Evolutionary conservation across 345 rosid species (phyloP), one percentile per base, ranked within the genome.

Genomic region (Dimocarpus longan): DNA sequence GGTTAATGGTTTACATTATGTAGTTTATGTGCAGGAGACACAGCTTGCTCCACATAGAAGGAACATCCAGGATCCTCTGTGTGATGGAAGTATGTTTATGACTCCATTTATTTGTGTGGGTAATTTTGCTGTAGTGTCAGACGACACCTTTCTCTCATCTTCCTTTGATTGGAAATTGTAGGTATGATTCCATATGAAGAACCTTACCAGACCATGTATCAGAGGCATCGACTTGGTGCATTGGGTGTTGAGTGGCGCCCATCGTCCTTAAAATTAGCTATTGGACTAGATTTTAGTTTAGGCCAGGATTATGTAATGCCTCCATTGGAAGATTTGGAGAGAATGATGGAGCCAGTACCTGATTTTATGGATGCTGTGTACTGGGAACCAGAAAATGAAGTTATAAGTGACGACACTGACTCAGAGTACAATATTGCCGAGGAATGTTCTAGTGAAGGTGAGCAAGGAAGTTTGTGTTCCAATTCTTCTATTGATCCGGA

Each of bases 141-240:
- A 73, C 62, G 11, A 66, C 32, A 15, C 26, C 50, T 82, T 70
- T 21, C 66, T 54, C 43, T 68, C 46, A 21, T 18, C 42, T 68
- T 48, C 28, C 24, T 82, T 74, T 80, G 68, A 68, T 83, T 80
- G 81, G 56, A 77, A 70, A 65, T 82, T 77, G 77, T 81, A 94
- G 99, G 97, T 79, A 90, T 96, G 97, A 87, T 88, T 85, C 99
- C 99, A 21, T 96, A 96, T 84, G 87, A 96, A 50, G 99, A 96
- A 87, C 98, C 98, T 71, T 95, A 94, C 82, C 99, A 96, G 85
- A 93, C 87, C 77, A 87, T 91, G 92, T 96, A 85, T 86, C 99
- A 96, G 92, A 88, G 88, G 82, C 92, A 94, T 63, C 91, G 99
- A 76, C 90, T 96, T 79, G 99, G 98, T 73, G 94, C 98, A 19